Evolutionary conservation across 805 yeast species (phyloP), one percentile per base, ranked within the genome.

Genomic region (Candida easanensis): DNA sequence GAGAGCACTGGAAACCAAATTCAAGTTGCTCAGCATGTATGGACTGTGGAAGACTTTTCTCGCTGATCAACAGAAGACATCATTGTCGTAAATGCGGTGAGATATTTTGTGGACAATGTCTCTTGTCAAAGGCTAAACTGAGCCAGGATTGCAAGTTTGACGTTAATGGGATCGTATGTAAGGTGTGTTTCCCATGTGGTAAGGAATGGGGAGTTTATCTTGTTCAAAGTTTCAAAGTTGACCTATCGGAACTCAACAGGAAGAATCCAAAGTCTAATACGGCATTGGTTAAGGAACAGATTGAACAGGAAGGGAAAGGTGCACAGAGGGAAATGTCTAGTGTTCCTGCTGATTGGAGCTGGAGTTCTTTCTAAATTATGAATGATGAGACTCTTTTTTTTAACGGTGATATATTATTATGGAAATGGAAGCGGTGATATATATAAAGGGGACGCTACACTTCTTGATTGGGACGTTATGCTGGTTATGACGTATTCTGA

Each of bases 71-170:
- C 58, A 74, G 84, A 56, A 68, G 79, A 40, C 89, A 82, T 58
- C 89, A 82, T 63, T 82, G 89, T 60, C 71, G 89, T 28, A 77
- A 80, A 56, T 82, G 89, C 58, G 89, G 89, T 14, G 81, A 80
- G 15, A 73, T 82, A 15, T 83, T 76, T 52, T 82, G 89, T 63
- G 73, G 76, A 19, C 73, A 69, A 44, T 86, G 84, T 59, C 70
- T 77, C 5, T 61, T 70, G n/a, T 76, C 73, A 41, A 69, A 61
- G 65, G 66, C 73, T 46, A 65, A 76, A 64, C 66, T 73, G 59
- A 60, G 71, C 62, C 41, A 32, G 18, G 45, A 48, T 3, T 51
- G 58, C 22, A 16, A 36, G 9, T 82, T 80, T 50, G 82, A 80
- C 23, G 73, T 80, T 4, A 63, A 78, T 44, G 88, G 88, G 9